Percentiles rank a stretch among this genome's conserved stretches.
phyloP scores from a whole-genome alignment of 306 rosid species.

The Vicia villosa region DNA sequence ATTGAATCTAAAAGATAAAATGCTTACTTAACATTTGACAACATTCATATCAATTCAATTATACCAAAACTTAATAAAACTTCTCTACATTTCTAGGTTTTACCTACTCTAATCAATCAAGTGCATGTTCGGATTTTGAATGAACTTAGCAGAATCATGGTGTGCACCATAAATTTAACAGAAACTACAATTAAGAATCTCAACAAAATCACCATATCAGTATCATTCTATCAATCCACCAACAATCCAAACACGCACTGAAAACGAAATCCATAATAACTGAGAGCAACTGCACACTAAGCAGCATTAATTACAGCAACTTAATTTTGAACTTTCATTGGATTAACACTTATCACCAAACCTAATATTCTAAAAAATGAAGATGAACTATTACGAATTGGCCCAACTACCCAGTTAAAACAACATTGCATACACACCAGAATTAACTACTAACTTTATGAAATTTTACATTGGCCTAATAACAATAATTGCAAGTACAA shows the following conservation, averaged over 20 bases:
- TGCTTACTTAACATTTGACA: not conserved
- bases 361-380: not conserved
- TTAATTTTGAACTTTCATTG: not conserved
- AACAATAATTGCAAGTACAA: slow-evolving; percentile 14
- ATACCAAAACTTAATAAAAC: not conserved
- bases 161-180: not conserved
- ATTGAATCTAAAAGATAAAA: not conserved
- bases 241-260: too few relatives aligned
- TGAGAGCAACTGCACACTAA: too few relatives aligned
- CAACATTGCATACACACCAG: not conserved
- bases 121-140: not conserved
- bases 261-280: too few relatives aligned
- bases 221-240: too few relatives aligned
- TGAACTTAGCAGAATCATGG: not conserved
- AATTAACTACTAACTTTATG: slow-evolving; percentile 26
- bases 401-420: not conserved
- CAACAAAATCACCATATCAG: too few relatives aligned
- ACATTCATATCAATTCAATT: not conserved
- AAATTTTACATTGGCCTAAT: slow-evolving; percentile 8
- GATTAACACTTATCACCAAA: not conserved
- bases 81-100: not conserved
- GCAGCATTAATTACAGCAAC: not conserved
- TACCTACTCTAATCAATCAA: not conserved
- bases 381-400: slow-evolving; percentile 38
- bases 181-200: too few relatives aligned